Base-by-base conservation (phyloP, 495 filamentous ascomycete species). In the Neurospora terricola region DNA sequence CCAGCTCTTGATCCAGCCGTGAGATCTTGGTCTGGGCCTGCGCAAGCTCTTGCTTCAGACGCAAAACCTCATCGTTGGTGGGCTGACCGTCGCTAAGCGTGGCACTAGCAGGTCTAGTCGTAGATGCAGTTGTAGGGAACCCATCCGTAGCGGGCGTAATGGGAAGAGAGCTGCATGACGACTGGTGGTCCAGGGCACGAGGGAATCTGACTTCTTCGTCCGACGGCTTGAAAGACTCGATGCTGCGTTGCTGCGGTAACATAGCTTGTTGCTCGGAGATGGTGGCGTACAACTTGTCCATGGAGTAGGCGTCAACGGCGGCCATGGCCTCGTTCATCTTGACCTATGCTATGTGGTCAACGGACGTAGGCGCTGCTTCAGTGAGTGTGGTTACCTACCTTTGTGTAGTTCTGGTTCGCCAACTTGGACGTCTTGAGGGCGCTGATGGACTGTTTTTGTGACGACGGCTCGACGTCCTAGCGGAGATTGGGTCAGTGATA, bases 1-100 rank as follows among this genome's bases (percentile, higher is more conserved):
- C 86, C 71, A 98, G 87, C 80, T 98, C 93, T 72, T 94, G 89
- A 74, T 93, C 93, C 81, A 97, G 91, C 21, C 89, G 86, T 72
- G 89, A 91, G 80, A 99, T 94, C 74, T 90, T 91, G 76, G 87
- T 89, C 75, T 92, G 91, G 30, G 94, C 93, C 74, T 87, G 89
- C 72, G 91, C 88, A 16, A 99, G 87, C 81, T 98, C 91, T 71
- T 96, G 86, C 80, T 88, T 88, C 69, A 88, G 79, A 39, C 84
- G 84, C 70, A 86, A 75, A 42, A 88, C 70, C 70, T 87, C 86
- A 14, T 87, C 85, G 38, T 75, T 72, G 39, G 74, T 77, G 5
- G 69, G 36, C 69, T 78, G 73, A 38, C 72, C 73, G 38, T 81
- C 83, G 43, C 78, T 80, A 72, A 80, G 76, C 5, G 77, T 78